Evolutionary conservation across 2,329 filamentous ascomycete species (phyloP), one percentile per base, ranked within the genome.

Genomic region (Colletotrichum sp.): DNA sequence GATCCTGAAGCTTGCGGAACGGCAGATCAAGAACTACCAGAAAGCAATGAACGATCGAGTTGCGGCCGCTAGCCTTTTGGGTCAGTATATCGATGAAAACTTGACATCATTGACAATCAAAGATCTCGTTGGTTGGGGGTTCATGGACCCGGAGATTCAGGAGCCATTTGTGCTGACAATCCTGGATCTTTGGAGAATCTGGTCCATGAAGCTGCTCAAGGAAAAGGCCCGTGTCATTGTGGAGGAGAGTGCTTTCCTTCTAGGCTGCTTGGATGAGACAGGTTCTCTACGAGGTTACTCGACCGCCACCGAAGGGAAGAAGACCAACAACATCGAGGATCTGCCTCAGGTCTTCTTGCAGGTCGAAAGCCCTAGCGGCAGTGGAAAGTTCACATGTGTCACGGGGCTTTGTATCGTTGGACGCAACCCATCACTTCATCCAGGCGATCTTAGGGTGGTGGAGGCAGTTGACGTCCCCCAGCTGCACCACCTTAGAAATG

Each of bases 291-390:
- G 91, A 75, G 97, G 97, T 0, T 92, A 98, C 80, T 91, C 86
- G 36, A 83, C 88, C n/a, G 80, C 85, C 3, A 85, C 85, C 0
- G 85, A 87, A 43, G 82, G 86, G 26, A 79, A 81, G 43, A 61
- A 77, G 16, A 81, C 83, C 21, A 87, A 89, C 58, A 88, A 88
- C 65, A 79, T 89, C 8, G 84, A 88, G 10, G 84, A 87, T 3
- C 85, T 98, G 2, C 96, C 97, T 0, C 93, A 99, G 80, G 95
- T 99, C 10, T 99, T 98, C 80, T 82, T 98, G 1, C 96, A 98
- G 81, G 87, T 98, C 1, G 92, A 93, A 1, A 89, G 90, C 67
- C 82, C 91, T 10, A 87, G 88, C 9, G 87, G 88, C 10, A 86
- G 88, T 38, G 85, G 84, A 2, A 86, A 88, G 26, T 93, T 94